These are phyloP conservation scores for Aspergillus saccharolyticus DNA, from an alignment of 495 filamentous ascomycete genomes.

Conservation along the genomic window DNA sequence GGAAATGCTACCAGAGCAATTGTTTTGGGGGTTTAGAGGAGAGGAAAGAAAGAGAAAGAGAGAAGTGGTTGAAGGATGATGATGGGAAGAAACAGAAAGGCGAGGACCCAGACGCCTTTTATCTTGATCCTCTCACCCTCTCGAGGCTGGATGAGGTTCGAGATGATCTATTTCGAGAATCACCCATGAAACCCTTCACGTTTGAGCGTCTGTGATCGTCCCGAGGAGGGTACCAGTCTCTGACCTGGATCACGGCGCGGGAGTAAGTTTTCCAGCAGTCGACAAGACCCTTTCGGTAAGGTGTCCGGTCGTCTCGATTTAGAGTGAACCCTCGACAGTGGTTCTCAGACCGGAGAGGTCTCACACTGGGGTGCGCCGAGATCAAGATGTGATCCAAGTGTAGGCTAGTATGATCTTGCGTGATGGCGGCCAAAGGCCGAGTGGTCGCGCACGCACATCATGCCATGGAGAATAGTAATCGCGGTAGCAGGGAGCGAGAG, in stretches of 20 bases:
- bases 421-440: not conserved
- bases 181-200: not conserved
- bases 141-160: not conserved
- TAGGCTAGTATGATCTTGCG: not conserved
- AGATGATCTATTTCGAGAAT: not conserved
- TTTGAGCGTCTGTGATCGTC: not conserved
- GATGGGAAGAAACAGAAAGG: not conserved
- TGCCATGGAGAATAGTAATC: not conserved
- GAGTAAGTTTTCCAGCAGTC: not conserved
- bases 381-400: not conserved
- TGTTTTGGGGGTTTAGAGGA: not conserved
- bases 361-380: not conserved
- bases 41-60: not conserved
- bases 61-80: not conserved
- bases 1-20: not conserved
- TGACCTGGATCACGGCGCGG: not conserved
- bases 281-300: not conserved
- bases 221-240: not conserved
- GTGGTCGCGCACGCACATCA: not conserved
- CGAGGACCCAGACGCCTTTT: not conserved
- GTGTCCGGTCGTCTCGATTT: not conserved
- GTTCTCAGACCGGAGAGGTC: not conserved
- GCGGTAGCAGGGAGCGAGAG: not conserved
- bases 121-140: not conserved
- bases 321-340: not conserved